phyloP scores from a whole-genome alignment of 2,329 filamentous ascomycete species.

The Aspergillus sp. region DNA sequence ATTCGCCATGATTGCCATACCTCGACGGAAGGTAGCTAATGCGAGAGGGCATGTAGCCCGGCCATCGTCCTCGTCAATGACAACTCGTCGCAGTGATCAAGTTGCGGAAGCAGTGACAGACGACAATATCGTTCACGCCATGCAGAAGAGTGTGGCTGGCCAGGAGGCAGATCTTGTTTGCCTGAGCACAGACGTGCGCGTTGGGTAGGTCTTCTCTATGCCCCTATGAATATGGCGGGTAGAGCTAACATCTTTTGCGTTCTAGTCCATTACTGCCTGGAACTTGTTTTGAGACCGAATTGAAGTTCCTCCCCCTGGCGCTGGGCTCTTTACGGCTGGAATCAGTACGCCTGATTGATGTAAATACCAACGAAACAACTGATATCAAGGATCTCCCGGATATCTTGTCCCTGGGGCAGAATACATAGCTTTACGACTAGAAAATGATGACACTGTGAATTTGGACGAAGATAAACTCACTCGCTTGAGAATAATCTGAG shows the following conservation, averaged over 20 bases:
- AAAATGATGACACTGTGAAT: neutral
- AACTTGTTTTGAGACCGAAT: constrained; percentile 56
- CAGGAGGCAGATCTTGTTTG: constrained; percentile 56
- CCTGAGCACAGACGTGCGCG: constrained; percentile 57
- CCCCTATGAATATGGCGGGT: neutral
- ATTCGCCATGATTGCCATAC: constrained; percentile 55
- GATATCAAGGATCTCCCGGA: constrained; percentile 59
- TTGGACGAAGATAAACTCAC: neutral
- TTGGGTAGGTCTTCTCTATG: constrained; percentile 49
- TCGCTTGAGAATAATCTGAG: neutral
- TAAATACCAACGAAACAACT: constrained; percentile 55
- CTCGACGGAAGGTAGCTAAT: constrained; percentile 47
- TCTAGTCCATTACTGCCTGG: constrained; percentile 53
- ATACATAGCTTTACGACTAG: constrained; percentile 3
- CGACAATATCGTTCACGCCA: constrained; percentile 56
- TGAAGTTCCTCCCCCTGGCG: constrained; percentile 55
- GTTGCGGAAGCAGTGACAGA: constrained; percentile 57
- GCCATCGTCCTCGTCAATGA: constrained; percentile 47
- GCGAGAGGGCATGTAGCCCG: constrained; percentile 43
- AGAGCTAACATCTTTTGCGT: neutral
- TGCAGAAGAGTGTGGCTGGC: constrained; percentile 50
- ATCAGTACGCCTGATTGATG: constrained; percentile 54
- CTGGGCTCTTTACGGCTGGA: constrained; percentile 55
- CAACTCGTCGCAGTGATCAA: constrained; percentile 32
- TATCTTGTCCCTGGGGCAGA: constrained; percentile 45